Percentiles rank a stretch among this genome's conserved stretches.
These are phyloP conservation scores for Dothideomycetes sp. DNA, from an alignment of 2,329 filamentous ascomycete genomes.

Conservation along the genomic window DNA sequence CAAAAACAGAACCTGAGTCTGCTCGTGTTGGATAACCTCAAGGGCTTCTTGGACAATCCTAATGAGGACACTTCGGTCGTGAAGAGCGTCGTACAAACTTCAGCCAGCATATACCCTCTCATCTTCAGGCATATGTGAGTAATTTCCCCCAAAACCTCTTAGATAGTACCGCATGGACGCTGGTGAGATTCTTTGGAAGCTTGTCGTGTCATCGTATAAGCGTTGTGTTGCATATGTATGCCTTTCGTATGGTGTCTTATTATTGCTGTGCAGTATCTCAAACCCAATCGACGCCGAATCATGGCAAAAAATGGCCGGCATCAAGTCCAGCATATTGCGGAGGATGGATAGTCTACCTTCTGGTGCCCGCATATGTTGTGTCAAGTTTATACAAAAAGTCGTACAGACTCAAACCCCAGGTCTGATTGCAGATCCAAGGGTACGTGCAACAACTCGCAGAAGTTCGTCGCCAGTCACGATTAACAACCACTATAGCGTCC, in stretches of 20 bases:
- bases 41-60: slow-evolving; percentile 31
- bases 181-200: no score
- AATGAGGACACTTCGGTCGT: slow-evolving; percentile 70
- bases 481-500: slow-evolving; percentile 43
- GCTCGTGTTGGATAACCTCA: slow-evolving; percentile 65
- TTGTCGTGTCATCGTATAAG: no score
- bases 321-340: slow-evolving; percentile 79
- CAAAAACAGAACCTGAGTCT: slow-evolving; percentile 74
- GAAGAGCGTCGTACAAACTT: slow-evolving; percentile 77
- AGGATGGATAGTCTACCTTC: slow-evolving; percentile 74
- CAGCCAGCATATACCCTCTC: slow-evolving; percentile 85
- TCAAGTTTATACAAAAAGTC: slow-evolving; percentile 93
- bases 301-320: slow-evolving; percentile 79
- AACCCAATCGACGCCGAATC: slow-evolving; percentile 69
- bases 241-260: background rate
- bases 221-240: background rate
- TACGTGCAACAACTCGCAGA: slow-evolving; percentile 36
- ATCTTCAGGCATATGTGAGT: slow-evolving; percentile 93
- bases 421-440: slow-evolving; percentile 67
- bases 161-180: slow-evolving; percentile 19
- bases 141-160: background rate
- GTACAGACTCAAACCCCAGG: slow-evolving; percentile 87
- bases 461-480: background rate
- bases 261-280: slow-evolving; percentile 54
- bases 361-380: slow-evolving; percentile 80